These are phyloP conservation scores for Xerocomus tenax DNA, from an alignment of 1,284 basidiomycete species.

Conservation along the genomic window DNA sequence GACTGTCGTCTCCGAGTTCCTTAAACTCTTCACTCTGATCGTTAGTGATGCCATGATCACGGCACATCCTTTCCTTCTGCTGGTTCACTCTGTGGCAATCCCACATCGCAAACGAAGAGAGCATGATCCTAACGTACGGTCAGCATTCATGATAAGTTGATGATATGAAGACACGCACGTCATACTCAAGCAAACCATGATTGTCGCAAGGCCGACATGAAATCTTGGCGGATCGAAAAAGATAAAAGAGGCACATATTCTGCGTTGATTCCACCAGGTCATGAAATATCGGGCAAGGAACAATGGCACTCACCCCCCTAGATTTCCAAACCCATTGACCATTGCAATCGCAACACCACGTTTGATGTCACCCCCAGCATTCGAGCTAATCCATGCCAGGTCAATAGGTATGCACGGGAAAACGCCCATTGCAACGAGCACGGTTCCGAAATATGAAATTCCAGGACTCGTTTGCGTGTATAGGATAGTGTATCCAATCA, in stretches of 20 bases:
- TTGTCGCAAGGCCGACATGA: slow-evolving; percentile 40
- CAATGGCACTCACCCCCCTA: slow-evolving; percentile 38
- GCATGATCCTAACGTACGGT: slow-evolving; percentile 19
- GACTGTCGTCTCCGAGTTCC: slow-evolving; percentile 41
- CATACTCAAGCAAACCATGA: slow-evolving; percentile 25
- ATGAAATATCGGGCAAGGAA: background rate
- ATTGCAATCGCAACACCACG: slow-evolving; percentile 46
- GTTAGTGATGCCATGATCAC: slow-evolving; percentile 33
- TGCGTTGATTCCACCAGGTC: slow-evolving; percentile 10
- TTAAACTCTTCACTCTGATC: slow-evolving; percentile 31
- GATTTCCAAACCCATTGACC: slow-evolving; percentile 46
- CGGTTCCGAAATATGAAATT: slow-evolving; percentile 40
- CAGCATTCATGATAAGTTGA: background rate
- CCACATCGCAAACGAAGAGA: slow-evolving; percentile 31
- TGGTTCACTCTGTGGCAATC: slow-evolving; percentile 34
- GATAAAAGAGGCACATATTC: slow-evolving; percentile 40
- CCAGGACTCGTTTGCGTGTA: slow-evolving; percentile 33
- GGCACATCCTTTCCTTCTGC: slow-evolving; percentile 34
- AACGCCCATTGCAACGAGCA: slow-evolving; percentile 46
- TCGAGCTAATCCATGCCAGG: slow-evolving; percentile 50
- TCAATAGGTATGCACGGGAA: slow-evolving; percentile 45
- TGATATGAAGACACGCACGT: slow-evolving; percentile 23
- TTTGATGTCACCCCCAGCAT: slow-evolving; percentile 48
- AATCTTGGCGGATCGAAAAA: slow-evolving; percentile 41
- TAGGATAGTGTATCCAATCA: slow-evolving; percentile 39